Percentiles rank a stretch among this genome's conserved stretches.
These are phyloP conservation scores for Hypholoma sublateritium DNA, from an alignment of 768 basidiomycete genomes.

Conservation along the genomic window DNA sequence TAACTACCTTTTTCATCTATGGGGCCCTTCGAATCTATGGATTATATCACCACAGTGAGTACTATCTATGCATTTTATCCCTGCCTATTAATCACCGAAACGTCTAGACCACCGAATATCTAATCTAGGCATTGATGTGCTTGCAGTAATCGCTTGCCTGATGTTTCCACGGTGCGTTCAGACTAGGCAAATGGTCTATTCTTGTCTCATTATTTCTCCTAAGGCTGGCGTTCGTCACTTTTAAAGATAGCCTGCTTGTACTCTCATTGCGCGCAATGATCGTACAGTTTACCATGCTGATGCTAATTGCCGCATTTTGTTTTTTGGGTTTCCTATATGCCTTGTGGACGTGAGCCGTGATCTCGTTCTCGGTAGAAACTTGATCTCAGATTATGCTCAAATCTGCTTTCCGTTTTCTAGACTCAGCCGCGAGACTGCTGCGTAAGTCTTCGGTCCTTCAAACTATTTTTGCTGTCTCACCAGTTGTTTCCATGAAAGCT, in stretches of 20 bases:
- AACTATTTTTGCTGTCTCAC: background rate
- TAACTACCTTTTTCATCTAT: constrained; percentile 79
- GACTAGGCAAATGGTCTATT: background rate
- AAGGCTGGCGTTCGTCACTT: constrained; percentile 88
- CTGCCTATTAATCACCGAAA: background rate
- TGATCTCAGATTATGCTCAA: too few relatives aligned
- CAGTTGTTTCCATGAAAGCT: constrained; percentile 17
- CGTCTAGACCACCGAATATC: constrained; percentile 62
- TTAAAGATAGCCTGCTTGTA: constrained; percentile 80
- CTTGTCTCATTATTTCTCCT: background rate
- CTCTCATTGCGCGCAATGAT: constrained; percentile 90
- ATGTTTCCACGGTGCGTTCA: constrained; percentile 78
- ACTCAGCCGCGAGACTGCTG: constrained; percentile 58
- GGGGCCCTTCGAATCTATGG: constrained; percentile 78
- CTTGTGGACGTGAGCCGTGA: constrained; percentile 78
- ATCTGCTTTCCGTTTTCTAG: constrained; percentile 33
- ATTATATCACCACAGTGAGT: constrained; percentile 62
- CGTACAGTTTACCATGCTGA: constrained; percentile 80
- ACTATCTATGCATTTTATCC: background rate
- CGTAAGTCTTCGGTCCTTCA: constrained; percentile 34
- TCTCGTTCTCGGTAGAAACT: background rate
- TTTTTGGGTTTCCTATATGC: constrained; percentile 94
- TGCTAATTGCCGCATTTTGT: constrained; percentile 86
- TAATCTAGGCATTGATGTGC: constrained; percentile 72
- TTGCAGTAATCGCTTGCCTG: constrained; percentile 86